These are phyloP conservation scores for Glutinoglossum americanum DNA, from an alignment of 495 filamentous ascomycete species.

Conservation along the genomic window DNA sequence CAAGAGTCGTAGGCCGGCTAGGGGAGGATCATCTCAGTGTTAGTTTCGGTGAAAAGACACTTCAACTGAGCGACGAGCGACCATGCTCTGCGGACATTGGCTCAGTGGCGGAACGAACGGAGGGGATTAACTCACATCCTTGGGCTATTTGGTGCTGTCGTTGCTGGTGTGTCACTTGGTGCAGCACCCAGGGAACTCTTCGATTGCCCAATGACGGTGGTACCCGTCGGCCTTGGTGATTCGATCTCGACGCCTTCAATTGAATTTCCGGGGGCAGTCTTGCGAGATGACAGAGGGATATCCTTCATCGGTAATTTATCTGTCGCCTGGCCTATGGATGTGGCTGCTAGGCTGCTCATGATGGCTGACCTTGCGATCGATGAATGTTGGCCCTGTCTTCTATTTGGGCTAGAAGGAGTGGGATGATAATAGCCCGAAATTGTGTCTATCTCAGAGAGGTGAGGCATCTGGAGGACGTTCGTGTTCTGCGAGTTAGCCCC, in stretches of 20 bases:
- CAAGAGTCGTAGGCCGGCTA: conserved; percentile 22
- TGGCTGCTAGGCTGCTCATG: conserved; percentile 21
- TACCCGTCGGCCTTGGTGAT: not conserved
- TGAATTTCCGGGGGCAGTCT: not conserved
- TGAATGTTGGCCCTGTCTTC: conserved; percentile 15
- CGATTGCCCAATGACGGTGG: conserved; percentile 1
- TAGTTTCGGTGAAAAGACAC: conserved; percentile 3
- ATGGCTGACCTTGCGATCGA: conserved; percentile 39
- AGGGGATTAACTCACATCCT: conserved; percentile 33
- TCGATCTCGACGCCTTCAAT: not conserved
- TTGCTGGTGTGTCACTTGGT: conserved; percentile 44
- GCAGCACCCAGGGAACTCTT: conserved; percentile 30
- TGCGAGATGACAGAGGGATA: not conserved
- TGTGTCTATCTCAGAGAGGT: not conserved
- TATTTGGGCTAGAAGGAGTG: not conserved
- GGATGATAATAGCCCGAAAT: not conserved
- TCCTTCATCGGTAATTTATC: not conserved
- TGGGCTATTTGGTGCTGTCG: conserved; percentile 49
- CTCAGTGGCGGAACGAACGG: conserved; percentile 3
- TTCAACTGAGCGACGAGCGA: not conserved
- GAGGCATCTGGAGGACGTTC: not conserved
- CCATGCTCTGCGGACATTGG: no score
- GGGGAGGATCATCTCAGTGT: not conserved
- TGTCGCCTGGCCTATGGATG: not conserved
- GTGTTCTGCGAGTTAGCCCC: not conserved